These are phyloP conservation scores for Logfia minima DNA, from an alignment of 129 eudicot species.

Conservation along the genomic window DNA sequence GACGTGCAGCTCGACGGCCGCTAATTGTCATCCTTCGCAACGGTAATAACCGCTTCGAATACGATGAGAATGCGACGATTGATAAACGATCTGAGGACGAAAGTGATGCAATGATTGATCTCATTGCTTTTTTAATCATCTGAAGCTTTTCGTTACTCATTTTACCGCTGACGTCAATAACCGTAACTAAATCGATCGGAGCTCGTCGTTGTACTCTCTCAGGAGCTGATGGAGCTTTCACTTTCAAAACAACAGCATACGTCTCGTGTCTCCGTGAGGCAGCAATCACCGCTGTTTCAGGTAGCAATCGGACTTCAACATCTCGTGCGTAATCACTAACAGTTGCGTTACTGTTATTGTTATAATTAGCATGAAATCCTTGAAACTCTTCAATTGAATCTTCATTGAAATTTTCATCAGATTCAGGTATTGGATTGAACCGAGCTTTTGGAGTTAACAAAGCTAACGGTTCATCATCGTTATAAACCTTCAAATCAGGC, in stretches of 20 bases:
- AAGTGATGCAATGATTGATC: slow-evolving; percentile 57
- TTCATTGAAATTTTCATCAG: slow-evolving; percentile 39
- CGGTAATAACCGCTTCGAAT: slow-evolving; percentile 72
- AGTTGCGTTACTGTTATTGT: slow-evolving; percentile 4
- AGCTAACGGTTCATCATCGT: slow-evolving; percentile 46
- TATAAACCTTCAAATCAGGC: slow-evolving; percentile 62
- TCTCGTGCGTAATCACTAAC: slow-evolving; percentile 8
- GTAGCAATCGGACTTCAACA: slow-evolving; percentile 43
- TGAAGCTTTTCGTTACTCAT: slow-evolving; percentile 51
- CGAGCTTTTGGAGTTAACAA: slow-evolving; percentile 34
- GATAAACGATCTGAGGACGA: slow-evolving; percentile 76
- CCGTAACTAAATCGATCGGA: slow-evolving; percentile 79
- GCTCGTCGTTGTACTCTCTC: slow-evolving; percentile 37
- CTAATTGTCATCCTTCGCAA: slow-evolving; percentile 66
- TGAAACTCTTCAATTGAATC: slow-evolving; percentile 30
- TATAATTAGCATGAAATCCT: slow-evolving; percentile 27
- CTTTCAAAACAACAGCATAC: slow-evolving; percentile 50
- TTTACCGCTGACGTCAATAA: slow-evolving; percentile 60
- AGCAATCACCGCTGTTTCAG: slow-evolving; percentile 70
- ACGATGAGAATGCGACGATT: slow-evolving; percentile 75
- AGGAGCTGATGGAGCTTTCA: slow-evolving; percentile 54
- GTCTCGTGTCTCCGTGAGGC: slow-evolving; percentile 56
- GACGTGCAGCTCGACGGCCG: slow-evolving; percentile 69
- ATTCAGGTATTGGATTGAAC: slow-evolving; percentile 44
- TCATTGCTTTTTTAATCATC: slow-evolving; percentile 57